These are phyloP conservation scores for Penicillium dipodomyicola DNA, from an alignment of 495 filamentous ascomycete genomes.

Conservation along the genomic window DNA sequence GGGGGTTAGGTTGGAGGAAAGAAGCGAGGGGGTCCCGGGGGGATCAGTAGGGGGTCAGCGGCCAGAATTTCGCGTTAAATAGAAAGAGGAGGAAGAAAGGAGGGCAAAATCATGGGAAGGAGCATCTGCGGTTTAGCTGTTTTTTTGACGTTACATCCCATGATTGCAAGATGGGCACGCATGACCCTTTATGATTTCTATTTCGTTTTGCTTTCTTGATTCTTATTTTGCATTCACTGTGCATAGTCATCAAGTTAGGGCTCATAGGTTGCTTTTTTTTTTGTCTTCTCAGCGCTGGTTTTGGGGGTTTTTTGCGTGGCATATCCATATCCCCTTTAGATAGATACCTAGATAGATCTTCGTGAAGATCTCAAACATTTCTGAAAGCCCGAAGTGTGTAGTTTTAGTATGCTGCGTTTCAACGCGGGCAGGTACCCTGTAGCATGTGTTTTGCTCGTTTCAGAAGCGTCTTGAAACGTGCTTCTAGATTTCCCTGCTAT, in stretches of 20 bases:
- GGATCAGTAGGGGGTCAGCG: background rate
- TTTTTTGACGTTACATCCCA: slow-evolving; percentile 13
- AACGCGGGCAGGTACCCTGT: background rate
- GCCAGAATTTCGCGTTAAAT: slow-evolving; percentile 1
- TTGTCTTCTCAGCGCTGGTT: slow-evolving; percentile 12
- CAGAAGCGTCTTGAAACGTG: too few relatives aligned
- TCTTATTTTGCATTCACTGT: slow-evolving; percentile 9
- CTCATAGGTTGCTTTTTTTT: slow-evolving; percentile 12
- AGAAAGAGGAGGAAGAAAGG: slow-evolving; percentile 8
- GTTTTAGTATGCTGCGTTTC: background rate
- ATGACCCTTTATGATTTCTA: slow-evolving; percentile 9
- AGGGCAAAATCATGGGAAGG: slow-evolving; percentile 9
- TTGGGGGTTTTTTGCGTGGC: slow-evolving; percentile 9
- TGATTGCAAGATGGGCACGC: slow-evolving; percentile 6
- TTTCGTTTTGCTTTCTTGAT: slow-evolving; percentile 10
- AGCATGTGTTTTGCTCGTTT: too few relatives aligned
- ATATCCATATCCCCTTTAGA: slow-evolving; percentile 13
- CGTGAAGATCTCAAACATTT: slow-evolving; percentile 3
- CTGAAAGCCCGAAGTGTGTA: background rate
- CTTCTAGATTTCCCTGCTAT: too few relatives aligned
- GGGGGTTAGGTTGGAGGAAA: background rate
- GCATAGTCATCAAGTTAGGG: slow-evolving; percentile 11
- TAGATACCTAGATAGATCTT: slow-evolving; percentile 24
- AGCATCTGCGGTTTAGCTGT: slow-evolving; percentile 11
- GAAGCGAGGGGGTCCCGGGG: background rate